phyloP scores from a whole-genome alignment of 345 rosid species.

The Brassica rapa region DNA sequence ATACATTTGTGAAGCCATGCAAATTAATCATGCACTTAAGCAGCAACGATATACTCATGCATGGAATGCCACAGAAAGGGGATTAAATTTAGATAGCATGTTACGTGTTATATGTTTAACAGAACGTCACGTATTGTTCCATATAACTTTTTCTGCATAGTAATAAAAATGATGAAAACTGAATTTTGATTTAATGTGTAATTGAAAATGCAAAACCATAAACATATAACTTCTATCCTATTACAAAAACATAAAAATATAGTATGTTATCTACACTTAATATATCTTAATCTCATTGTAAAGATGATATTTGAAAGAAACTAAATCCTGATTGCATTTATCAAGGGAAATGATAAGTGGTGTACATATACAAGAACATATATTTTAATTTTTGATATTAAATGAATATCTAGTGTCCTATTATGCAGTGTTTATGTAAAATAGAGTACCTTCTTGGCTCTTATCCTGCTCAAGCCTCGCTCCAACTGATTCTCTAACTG shows the following conservation, averaged over 20 bases:
- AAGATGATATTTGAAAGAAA: background rate
- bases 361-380: background rate
- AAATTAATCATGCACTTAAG: background rate
- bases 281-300: background rate
- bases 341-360: background rate
- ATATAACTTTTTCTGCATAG: background rate
- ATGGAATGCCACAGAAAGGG: background rate
- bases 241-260: background rate
- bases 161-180: background rate
- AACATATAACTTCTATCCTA: background rate
- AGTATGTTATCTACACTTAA: background rate
- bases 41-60: background rate
- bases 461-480: conserved; percentile 64
- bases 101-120: background rate
- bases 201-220: background rate
- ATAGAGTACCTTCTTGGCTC: conserved; percentile 72
- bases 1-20: background rate
- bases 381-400: background rate
- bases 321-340: background rate
- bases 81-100: background rate
- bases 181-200: background rate
- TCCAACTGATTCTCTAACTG: conserved; percentile 76
- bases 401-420: conserved; percentile 41
- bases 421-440: background rate
- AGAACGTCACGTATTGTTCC: background rate